phyloP scores from a whole-genome alignment of 768 basidiomycete species.

The Kwoniella dejecticola region DNA sequence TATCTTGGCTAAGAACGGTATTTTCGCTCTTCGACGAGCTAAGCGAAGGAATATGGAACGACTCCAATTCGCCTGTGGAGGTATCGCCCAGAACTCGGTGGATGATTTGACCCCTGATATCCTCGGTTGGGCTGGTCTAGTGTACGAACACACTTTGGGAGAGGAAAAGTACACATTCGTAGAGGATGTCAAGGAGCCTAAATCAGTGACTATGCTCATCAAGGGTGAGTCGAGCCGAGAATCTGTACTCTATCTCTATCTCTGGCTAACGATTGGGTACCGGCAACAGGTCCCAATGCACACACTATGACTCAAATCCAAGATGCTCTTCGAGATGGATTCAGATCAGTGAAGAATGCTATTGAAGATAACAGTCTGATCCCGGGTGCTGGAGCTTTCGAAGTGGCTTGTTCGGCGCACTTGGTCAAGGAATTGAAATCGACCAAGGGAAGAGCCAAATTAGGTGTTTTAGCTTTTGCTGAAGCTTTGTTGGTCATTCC shows the following conservation, averaged over 20 bases:
- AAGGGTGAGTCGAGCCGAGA: constrained; percentile 63
- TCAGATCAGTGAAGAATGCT: constrained; percentile 94
- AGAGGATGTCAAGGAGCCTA: constrained; percentile 93
- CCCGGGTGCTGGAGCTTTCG: constrained; percentile 98
- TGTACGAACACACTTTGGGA: constrained; percentile 97
- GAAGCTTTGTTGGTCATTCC: constrained; percentile 93
- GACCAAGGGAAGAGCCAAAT: constrained; percentile 86
- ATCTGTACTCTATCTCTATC: too few relatives aligned
- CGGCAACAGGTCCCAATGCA: constrained; percentile 77
- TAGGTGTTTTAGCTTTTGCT: constrained; percentile 96
- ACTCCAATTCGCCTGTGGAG: constrained; percentile 90
- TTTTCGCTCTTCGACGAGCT: constrained; percentile 87
- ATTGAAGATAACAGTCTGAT: constrained; percentile 85
- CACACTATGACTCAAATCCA: constrained; percentile 96
- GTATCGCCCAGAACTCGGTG: constrained; percentile 94
- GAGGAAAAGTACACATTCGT: constrained; percentile 99
- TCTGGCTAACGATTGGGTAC: too few relatives aligned
- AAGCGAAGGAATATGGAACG: constrained; percentile 99
- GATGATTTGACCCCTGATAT: constrained; percentile 89
- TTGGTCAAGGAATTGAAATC: constrained; percentile 77
- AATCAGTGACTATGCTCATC: constrained; percentile 91
- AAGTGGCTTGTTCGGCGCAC: constrained; percentile 86
- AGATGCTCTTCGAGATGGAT: constrained; percentile 95
- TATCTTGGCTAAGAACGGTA: constrained; percentile 93
- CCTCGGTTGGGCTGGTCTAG: constrained; percentile 95